Evolutionary conservation across 129 eudicot genomes (phyloP).

Genomic region (Gnaphalium uliginosum): DNA sequence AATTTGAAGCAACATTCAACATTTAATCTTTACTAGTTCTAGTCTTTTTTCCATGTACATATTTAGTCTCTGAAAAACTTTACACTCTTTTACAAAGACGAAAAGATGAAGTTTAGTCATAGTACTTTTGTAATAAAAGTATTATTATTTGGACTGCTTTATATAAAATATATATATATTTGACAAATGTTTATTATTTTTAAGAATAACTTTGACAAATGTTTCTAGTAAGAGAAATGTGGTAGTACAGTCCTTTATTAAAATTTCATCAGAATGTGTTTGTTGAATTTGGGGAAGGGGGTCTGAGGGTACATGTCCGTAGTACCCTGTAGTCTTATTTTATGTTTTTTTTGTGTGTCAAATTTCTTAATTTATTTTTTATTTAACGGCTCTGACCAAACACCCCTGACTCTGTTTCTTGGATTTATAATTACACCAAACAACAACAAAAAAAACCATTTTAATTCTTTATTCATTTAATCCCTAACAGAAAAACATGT

Average conservation of each 20-base stretch:
- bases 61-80: not conserved
- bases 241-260: not conserved
- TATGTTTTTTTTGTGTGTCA: not conserved
- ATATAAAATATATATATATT: too few species aligned
- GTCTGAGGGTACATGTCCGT: constrained; percentile 52
- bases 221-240: not conserved
- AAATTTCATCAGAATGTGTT: constrained; percentile 11
- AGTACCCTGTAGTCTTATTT: constrained; percentile 39
- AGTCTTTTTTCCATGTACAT: not conserved
- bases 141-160: too few species aligned
- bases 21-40: too few species aligned
- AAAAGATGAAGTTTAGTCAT: not conserved
- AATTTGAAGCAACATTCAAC: not conserved
- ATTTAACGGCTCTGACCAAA: constrained; percentile 35
- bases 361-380: not conserved
- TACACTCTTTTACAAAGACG: not conserved
- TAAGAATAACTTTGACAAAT: not conserved
- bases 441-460: not conserved
- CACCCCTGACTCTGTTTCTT: constrained; percentile 28
- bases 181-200: not conserved
- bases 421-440: constrained; percentile 8
- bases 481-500: not conserved
- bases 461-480: not conserved
- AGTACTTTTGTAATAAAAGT: too few species aligned
- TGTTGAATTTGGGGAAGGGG: constrained; percentile 19